phyloP scores from a whole-genome alignment of 495 filamentous ascomycete species.

The Penicillium odoratum region DNA sequence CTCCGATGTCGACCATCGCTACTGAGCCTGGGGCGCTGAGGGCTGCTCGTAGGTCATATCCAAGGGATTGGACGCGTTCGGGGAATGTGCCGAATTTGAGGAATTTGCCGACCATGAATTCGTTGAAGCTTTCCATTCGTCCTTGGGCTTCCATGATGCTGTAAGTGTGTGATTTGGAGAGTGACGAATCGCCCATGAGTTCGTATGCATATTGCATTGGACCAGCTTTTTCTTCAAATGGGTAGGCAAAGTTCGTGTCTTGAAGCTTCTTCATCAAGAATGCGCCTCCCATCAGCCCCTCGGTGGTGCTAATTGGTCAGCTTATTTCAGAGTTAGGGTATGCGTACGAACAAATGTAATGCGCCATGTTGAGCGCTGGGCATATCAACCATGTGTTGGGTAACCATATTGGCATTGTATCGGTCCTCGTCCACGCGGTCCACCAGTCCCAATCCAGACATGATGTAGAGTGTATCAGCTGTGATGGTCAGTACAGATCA shows the following conservation, averaged over 20 bases:
- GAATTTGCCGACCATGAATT: constrained; percentile 46
- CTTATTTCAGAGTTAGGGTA: neutral
- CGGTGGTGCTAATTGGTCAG: constrained; percentile 30
- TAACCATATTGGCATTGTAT: constrained; percentile 35
- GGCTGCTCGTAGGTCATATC: constrained; percentile 34
- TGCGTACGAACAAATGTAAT: constrained; percentile 37
- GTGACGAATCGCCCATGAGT: constrained; percentile 30
- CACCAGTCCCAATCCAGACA: constrained; percentile 37
- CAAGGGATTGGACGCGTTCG: constrained; percentile 24
- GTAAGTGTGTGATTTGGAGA: constrained; percentile 37
- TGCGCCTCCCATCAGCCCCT: constrained; percentile 35
- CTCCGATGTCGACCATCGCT: constrained; percentile 56
- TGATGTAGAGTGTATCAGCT: constrained; percentile 41
- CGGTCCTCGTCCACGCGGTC: constrained; percentile 28
- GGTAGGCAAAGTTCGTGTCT: constrained; percentile 35
- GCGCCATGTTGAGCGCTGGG: constrained; percentile 40
- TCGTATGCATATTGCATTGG: constrained; percentile 39
- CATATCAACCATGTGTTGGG: constrained; percentile 34
- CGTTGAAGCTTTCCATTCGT: constrained; percentile 44
- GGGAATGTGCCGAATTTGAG: constrained; percentile 32
- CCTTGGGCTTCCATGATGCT: constrained; percentile 39
- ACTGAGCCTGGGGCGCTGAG: constrained; percentile 26
- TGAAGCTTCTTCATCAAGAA: constrained; percentile 40
- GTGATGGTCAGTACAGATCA: constrained; percentile 5
- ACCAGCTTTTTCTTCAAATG: constrained; percentile 34